Evolutionary conservation across 208 protist species (phyloP).

Genomic region (Tritrichomonas foetus): DNA sequence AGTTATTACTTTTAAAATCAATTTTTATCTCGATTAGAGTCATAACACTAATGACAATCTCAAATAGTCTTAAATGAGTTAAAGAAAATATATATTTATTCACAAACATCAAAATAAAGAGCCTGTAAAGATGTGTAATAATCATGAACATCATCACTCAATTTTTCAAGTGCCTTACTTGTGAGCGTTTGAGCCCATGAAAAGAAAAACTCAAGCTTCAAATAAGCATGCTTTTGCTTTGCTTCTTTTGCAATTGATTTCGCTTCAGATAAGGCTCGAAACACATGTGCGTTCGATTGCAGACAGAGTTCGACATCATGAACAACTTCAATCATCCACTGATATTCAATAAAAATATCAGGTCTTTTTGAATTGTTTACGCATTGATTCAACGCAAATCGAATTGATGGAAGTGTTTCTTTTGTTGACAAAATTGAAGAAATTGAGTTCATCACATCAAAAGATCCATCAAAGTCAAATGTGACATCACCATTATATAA

Average conservation of each 20-base stretch:
- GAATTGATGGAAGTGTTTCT: background rate
- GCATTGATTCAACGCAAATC: background rate
- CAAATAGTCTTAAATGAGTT: too few species aligned
- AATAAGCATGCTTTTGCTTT: background rate
- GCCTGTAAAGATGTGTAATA: conserved; percentile 1
- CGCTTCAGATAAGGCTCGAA: background rate
- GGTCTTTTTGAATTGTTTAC: background rate
- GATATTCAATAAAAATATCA: background rate
- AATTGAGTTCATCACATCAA: background rate
- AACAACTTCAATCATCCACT: conserved; percentile 36
- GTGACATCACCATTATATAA: conserved; percentile 19
- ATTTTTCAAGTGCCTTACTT: background rate
- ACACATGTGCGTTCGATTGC: background rate
- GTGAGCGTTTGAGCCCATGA: background rate
- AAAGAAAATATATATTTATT: too few species aligned
- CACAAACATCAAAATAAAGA: background rate
- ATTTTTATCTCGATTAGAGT: too few species aligned
- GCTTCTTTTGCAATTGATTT: background rate
- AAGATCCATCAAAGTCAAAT: background rate
- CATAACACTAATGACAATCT: too few species aligned
- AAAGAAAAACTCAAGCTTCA: background rate
- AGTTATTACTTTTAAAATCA: too few species aligned
- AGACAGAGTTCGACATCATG: conserved; percentile 17
- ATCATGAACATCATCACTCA: background rate
- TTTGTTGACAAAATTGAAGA: background rate